These are phyloP conservation scores for Saccharomycopsis sp. DNA, from an alignment of 805 yeast species.

Conservation along the genomic window DNA sequence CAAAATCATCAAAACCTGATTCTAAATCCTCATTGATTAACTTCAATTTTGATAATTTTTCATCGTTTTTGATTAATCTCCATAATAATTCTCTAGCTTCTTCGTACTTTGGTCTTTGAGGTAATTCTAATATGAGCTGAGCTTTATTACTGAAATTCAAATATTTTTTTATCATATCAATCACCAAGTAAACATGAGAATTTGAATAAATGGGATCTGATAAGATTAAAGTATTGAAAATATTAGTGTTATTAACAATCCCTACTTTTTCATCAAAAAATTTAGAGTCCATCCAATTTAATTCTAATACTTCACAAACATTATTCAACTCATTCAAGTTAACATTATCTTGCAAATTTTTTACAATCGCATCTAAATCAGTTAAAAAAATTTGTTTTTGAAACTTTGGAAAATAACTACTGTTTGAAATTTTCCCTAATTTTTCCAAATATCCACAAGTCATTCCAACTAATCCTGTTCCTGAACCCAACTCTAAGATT, in stretches of 20 bases:
- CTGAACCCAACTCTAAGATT: slow-evolving; percentile 80
- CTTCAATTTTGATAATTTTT: slow-evolving; percentile 23
- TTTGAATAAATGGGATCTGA: slow-evolving; percentile 88
- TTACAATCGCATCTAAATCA: slow-evolving; percentile 69
- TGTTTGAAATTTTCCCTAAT: slow-evolving; percentile 3
- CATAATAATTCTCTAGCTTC: slow-evolving; percentile 54
- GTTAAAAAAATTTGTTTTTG: slow-evolving; percentile 51
- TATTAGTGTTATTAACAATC: slow-evolving; percentile 21
- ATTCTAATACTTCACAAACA: slow-evolving; percentile 31
- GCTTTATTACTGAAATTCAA: slow-evolving; percentile 30
- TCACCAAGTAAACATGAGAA: slow-evolving; percentile 68
- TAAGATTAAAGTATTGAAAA: slow-evolving; percentile 51
- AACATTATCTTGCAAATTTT: slow-evolving; percentile 54
- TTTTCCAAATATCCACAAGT: slow-evolving; percentile 45
- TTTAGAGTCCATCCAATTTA: slow-evolving; percentile 72
- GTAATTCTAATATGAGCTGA: slow-evolving; percentile 61
- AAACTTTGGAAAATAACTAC: too few species aligned
- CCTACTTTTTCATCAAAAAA: slow-evolving; percentile 22
- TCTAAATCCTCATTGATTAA: slow-evolving; percentile 35
- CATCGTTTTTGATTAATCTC: slow-evolving; percentile 32
- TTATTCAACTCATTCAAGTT: slow-evolving; percentile 33
- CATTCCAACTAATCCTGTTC: slow-evolving; percentile 88
- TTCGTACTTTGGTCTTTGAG: slow-evolving; percentile 58
- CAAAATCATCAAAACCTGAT: slow-evolving; percentile 80
- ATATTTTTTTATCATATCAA: slow-evolving; percentile 37